Base-by-base conservation (phyloP, 352 stramenopile genomes). In the Phytophthora fragariaefolia region DNA sequence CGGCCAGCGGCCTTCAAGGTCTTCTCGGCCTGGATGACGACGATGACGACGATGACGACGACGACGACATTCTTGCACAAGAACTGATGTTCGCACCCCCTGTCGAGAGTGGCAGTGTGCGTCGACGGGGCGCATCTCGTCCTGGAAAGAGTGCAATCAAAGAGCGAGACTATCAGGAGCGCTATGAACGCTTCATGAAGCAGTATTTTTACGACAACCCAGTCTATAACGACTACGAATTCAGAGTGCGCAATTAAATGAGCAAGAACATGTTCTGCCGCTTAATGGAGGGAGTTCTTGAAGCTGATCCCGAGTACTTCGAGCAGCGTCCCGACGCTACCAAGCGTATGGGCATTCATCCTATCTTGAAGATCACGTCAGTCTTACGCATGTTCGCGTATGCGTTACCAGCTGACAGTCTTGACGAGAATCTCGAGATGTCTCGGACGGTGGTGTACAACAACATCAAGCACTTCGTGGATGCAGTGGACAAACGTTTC, bases 301-400 rank as follows among this genome's bases (percentile, higher is more conserved):
- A 38, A 20, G 49, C 36, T 2, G 51, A 50, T 49, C 17, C 1
- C 3, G n/a, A n/a, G n/a, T 58, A 50, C 50, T 58, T 58, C n/a
- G 36, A 58, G 23, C 51, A 58, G 51, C 34, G 36, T 48, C 32
- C 34, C 18, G 34, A 58, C 47, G 26, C 22, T 8, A 58, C 36
- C 7, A 13, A 15, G 7, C 22, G 40, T 17, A 6, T 49, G 22
- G 51, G 36, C n/a, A 58, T 58, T 17, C 51, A 49, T 58, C 51
- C 51, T 23, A 5, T 58, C 9, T 49, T 58, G 36, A 58, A 58
- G 23, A 34, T 58, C 8, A 40, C 5, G 1, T 20, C 51, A 40
- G 34, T 17, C 23, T 17, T 58, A 8, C 46, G 46, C 12, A 24
- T 53, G 23, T 26, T 53, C 22, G 46, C 23, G 4, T 38, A 53